Conservation (phyloP, 169 alveolate genomes). For the Besnoitia besnoiti region DNA sequence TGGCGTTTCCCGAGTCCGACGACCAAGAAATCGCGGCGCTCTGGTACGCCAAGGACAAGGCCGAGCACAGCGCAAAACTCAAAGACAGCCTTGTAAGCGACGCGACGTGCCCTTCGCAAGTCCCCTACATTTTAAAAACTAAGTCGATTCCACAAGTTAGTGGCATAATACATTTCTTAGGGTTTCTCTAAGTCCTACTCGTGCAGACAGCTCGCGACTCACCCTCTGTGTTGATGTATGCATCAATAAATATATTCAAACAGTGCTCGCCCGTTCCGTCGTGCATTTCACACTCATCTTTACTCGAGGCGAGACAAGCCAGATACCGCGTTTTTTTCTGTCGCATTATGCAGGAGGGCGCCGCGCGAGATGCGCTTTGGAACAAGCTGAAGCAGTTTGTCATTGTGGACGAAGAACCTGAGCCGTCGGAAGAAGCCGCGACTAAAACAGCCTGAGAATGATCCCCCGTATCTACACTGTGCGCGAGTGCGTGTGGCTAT, state of each 20-base stretch:
- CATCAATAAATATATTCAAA: too few species aligned
- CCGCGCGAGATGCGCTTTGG: conserved; percentile 15
- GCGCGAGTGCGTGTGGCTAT: too few species aligned
- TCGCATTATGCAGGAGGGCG: conserved; percentile 30
- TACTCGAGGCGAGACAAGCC: too few species aligned
- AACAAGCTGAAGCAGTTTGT: neutral
- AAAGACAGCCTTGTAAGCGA: conserved; percentile 79
- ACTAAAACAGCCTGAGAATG: neutral
- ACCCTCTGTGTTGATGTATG: too few species aligned
- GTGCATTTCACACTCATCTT: too few species aligned
- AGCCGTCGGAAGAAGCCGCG: neutral
- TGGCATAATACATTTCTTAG: neutral
- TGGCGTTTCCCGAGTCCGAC: conserved; percentile 82
- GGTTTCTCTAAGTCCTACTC: neutral
- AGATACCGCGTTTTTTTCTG: too few species aligned
- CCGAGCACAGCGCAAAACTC: conserved; percentile 75
- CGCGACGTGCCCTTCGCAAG: neutral
- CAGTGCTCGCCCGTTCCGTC: too few species aligned
- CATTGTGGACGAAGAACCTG: neutral
- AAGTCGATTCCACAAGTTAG: neutral
- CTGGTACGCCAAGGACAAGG: conserved; percentile 73
- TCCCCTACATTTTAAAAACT: neutral
- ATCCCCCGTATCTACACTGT: too few species aligned
- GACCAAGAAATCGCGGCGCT: conserved; percentile 76
- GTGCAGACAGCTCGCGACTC: neutral